phyloP scores from a whole-genome alignment of 1,139 yeast genomes.

The Yamadazyma dushanensis region DNA sequence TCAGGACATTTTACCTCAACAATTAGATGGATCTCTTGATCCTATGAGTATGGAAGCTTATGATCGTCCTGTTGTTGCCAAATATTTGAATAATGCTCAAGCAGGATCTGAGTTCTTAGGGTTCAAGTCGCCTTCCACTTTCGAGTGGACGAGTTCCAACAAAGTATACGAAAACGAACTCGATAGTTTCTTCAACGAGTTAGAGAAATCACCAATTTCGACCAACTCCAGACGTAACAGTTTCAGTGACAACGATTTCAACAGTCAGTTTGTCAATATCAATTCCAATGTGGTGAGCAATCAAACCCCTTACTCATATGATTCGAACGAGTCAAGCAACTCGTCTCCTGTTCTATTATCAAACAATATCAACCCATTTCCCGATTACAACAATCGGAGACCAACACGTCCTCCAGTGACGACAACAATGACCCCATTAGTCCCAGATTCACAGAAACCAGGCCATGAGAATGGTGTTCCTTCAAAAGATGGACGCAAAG shows the following conservation, averaged over 20 bases:
- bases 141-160: constrained; percentile 29
- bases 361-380: constrained; percentile 1
- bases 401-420: neutral
- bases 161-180: constrained; percentile 13
- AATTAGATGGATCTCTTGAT: neutral
- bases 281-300: neutral
- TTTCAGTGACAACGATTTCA: constrained; percentile 8
- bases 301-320: constrained; percentile 11
- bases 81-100: constrained; percentile 4
- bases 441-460: neutral
- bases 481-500: constrained; percentile 50
- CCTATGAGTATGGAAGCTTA: neutral
- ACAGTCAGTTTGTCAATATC: constrained; percentile 4
- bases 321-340: constrained; percentile 12
- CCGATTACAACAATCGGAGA: constrained; percentile 1
- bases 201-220: constrained; percentile 33
- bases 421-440: neutral
- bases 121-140: constrained; percentile 19
- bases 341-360: constrained; percentile 14
- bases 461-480: constrained; percentile 5
- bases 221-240: constrained; percentile 18
- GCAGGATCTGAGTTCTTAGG: constrained; percentile 3
- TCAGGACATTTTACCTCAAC: neutral
- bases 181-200: constrained; percentile 40
- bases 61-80: constrained; percentile 5